A percentile compares a stretch with the other conserved stretches of the same genome.
These are phyloP conservation scores for Potentilla sterilis DNA, from an alignment of 306 rosid species.

Conservation along the genomic window DNA sequence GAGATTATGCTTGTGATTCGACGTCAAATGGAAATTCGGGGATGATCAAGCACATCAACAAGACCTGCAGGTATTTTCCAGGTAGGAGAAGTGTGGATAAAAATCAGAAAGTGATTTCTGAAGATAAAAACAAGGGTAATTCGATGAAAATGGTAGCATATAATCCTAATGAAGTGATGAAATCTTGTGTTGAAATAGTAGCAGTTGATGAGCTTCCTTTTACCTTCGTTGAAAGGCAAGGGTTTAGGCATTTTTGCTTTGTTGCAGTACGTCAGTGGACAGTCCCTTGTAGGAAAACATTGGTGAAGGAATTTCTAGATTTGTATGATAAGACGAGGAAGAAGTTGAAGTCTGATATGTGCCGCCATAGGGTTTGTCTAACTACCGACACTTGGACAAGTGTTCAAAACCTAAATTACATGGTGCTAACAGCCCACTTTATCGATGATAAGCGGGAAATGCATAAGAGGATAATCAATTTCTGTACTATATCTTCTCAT, in stretches of 20 bases:
- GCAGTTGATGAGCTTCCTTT: too few relatives aligned
- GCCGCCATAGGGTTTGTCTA: too few relatives aligned
- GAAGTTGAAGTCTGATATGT: too few relatives aligned
- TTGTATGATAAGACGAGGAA: too few relatives aligned
- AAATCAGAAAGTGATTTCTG: background rate
- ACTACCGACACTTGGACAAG: constrained; percentile 5
- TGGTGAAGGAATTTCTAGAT: too few relatives aligned
- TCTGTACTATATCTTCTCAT: background rate
- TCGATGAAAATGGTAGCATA: background rate
- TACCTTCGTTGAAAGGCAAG: too few relatives aligned
- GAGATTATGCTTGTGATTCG: too few relatives aligned
- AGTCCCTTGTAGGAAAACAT: too few relatives aligned
- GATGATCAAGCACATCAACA: background rate
- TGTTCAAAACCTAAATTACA: background rate
- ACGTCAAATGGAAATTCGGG: background rate
- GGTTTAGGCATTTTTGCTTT: too few relatives aligned
- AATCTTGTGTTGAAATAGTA: too few relatives aligned
- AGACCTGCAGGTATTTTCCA: background rate
- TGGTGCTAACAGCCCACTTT: background rate
- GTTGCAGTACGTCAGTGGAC: too few relatives aligned
- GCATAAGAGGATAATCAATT: background rate
- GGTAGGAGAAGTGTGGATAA: background rate
- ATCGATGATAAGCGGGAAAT: background rate
- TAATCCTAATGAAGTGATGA: too few relatives aligned
- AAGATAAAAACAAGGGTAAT: background rate